Conservation (phyloP, 129 eudicot species). For the Artemisia argyi region DNA sequence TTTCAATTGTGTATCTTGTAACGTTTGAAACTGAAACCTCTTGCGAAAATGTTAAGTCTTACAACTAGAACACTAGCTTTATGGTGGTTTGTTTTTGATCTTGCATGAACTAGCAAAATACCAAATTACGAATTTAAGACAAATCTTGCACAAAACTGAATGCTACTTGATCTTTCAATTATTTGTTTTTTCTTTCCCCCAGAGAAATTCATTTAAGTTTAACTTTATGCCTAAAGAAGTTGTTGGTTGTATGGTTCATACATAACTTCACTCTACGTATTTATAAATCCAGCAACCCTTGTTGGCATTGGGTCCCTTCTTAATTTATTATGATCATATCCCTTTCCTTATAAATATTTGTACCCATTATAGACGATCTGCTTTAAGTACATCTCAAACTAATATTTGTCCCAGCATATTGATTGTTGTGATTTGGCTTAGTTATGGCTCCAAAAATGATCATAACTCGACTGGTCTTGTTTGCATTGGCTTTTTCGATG, state of each 20-base stretch:
- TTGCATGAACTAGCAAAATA: no score
- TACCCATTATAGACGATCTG: neutral
- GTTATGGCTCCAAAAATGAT: slow-evolving; percentile 17
- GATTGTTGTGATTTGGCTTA: neutral
- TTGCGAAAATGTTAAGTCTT: no score
- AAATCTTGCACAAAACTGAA: neutral
- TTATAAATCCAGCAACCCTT: slow-evolving; percentile 30
- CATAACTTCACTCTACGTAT: slow-evolving; percentile 10
- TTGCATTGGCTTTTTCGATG: slow-evolving; percentile 44
- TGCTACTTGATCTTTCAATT: neutral
- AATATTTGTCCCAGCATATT: neutral
- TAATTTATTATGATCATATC: slow-evolving; percentile 32
- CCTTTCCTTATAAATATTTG: slow-evolving; percentile 28
- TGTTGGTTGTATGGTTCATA: slow-evolving; percentile 29
- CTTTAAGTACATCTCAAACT: slow-evolving; percentile 2
- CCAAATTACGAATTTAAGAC: no score
- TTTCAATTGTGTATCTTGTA: no score
- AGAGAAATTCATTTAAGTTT: neutral
- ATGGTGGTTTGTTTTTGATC: no score
- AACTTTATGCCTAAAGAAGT: slow-evolving; percentile 14
- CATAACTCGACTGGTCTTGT: slow-evolving; percentile 20
- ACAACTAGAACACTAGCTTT: no score
- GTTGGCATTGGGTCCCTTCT: slow-evolving; percentile 37
- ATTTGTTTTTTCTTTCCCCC: no score
- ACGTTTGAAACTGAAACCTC: no score